phyloP scores from a whole-genome alignment of 495 filamentous ascomycete species.

The Penicillium lividum region DNA sequence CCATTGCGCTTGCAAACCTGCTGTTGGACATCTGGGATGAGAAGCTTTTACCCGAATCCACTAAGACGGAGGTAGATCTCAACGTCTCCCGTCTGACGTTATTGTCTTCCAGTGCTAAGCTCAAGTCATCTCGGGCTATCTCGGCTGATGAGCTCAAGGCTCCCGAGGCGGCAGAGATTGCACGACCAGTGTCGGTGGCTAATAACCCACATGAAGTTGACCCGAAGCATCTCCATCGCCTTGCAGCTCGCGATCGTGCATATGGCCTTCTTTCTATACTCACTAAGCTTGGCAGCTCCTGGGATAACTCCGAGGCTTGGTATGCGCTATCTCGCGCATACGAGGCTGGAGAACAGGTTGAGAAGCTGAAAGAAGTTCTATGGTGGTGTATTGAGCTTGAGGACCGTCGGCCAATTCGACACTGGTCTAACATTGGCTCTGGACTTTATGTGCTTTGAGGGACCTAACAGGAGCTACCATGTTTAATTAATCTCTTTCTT shows the following conservation, averaged over 20 bases:
- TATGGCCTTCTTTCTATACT: conserved; percentile 76
- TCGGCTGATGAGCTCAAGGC: conserved; percentile 29
- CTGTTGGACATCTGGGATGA: conserved; percentile 83
- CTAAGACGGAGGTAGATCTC: conserved; percentile 33
- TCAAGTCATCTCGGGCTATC: conserved; percentile 21
- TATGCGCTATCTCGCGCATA: conserved; percentile 81
- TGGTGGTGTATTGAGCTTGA: conserved; percentile 71
- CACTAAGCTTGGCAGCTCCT: conserved; percentile 82
- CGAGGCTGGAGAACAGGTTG: conserved; percentile 77
- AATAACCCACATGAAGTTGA: conserved; percentile 34
- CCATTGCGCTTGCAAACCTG: conserved; percentile 78
- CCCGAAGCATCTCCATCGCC: conserved; percentile 67
- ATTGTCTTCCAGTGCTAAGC: conserved; percentile 22
- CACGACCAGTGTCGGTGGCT: conserved; percentile 11
- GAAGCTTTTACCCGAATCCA: conserved; percentile 49
- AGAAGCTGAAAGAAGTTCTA: conserved; percentile 76
- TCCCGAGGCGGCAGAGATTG: conserved; percentile 13
- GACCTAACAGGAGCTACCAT: background rate
- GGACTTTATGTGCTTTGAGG: conserved; percentile 47
- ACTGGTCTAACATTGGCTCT: conserved; percentile 51
- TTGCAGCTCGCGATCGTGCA: conserved; percentile 85
- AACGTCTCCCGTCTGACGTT: conserved; percentile 31
- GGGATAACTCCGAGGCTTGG: conserved; percentile 96
- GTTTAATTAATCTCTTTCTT: conserved; percentile 25
- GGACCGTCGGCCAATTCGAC: conserved; percentile 49